Conservation (phyloP, 2,329 filamentous ascomycete species). For the Pyrenophora seminiperda region DNA sequence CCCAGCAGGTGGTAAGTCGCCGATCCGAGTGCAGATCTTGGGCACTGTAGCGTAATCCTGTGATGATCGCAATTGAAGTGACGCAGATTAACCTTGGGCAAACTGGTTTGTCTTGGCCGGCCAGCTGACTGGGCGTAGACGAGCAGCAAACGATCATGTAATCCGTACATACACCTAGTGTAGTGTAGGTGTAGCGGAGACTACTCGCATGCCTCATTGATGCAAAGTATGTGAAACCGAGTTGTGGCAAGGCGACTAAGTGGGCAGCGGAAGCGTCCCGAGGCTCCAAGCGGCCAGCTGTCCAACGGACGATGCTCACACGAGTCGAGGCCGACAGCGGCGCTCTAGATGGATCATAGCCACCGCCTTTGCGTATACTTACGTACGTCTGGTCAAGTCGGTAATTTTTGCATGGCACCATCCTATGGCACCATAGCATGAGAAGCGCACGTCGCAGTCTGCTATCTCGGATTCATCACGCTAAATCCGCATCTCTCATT, state of each 20-base stretch:
- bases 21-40: slow-evolving; percentile 34
- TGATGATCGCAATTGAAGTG: slow-evolving; percentile 36
- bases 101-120: not conserved
- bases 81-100: slow-evolving; percentile 7
- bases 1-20: slow-evolving; percentile 26
- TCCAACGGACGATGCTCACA: not conserved
- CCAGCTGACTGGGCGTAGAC: slow-evolving; percentile 4
- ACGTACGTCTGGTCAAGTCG: no score
- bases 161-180: no score
- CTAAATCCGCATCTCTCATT: no score
- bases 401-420: no score
- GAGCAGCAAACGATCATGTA: slow-evolving; percentile 4
- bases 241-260: not conserved
- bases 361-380: no score
- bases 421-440: not conserved
- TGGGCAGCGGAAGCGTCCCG: not conserved
- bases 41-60: slow-evolving; percentile 16
- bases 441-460: slow-evolving; percentile 6
- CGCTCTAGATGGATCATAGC: no score
- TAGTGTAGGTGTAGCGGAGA: not conserved
- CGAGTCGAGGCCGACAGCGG: no score
- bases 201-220: slow-evolving; percentile 8
- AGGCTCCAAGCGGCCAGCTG: slow-evolving; percentile 2
- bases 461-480: not conserved
- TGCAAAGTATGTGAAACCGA: slow-evolving; percentile 2